Base-by-base conservation (phyloP, 2,329 filamentous ascomycete genomes). In the Hypoxylon sp. region DNA sequence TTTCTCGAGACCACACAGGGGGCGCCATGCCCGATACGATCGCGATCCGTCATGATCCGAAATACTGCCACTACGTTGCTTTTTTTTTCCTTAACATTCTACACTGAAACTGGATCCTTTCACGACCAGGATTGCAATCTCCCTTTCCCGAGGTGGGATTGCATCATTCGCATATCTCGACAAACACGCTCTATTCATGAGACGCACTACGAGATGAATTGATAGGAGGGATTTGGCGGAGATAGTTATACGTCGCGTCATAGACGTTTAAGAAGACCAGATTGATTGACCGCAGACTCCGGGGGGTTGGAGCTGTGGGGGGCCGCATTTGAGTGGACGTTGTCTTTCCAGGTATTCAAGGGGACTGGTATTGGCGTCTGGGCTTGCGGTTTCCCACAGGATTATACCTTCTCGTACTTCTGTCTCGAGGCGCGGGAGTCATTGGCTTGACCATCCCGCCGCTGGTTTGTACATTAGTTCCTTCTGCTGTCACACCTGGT, bases 11-110 rank as follows among this genome's bases (percentile, higher is more conserved):
- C 46, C 61, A 61, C 52, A 59, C 60, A 57, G 64, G 65, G 64
- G 57, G 28, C 45, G 21, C 60, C 61, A 71, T 52, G 67, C 63
- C 67, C 65, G 65, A 70, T 55, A 66, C 63, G 63, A 69, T 67
- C 63, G 66, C 43, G 63, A 62, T 67, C 60, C 30, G 58, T 48
- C 50, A 65, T 59, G 68, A 72, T 69, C 64, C 58, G 55, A 70
- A 59, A 45, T 5, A 65, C 63, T 60, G 38, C 60, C 30, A 68
- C 66, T 34, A 73, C 60, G 63, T 60, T 9, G 28, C 28, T 30
- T 74, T 74, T 72, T 36, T 68, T 69, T 76, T 73, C 70, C 64
- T 69, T 75, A 71, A 65, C 68, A 72, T 72, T 60, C 43, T 67
- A 66, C 67, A 72, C 51, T 63, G 53, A 59, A 58, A 53, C 48